Conservation (phyloP, 331 rosid genomes). For the Quercus tomentella region DNA sequence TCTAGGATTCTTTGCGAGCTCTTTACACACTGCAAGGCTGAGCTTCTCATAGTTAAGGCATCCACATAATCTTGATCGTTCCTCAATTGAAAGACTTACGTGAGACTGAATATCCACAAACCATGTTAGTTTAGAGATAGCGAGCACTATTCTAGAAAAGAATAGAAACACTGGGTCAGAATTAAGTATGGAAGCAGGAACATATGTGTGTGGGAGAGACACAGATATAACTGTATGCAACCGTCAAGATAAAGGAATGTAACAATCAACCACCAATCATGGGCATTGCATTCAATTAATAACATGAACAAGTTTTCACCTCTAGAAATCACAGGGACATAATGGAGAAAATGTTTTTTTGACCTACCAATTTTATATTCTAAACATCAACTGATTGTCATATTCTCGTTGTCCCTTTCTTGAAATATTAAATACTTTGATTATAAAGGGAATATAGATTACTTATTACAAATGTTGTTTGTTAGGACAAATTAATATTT, state of each 20-base stretch:
- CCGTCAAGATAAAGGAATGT: background rate
- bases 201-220: no score
- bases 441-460: no score
- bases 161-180: no score
- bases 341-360: background rate
- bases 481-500: background rate
- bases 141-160: no score
- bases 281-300: background rate
- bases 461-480: no score
- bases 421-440: background rate
- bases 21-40: constrained; percentile 65
- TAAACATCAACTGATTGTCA: background rate
- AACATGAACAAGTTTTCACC: background rate
- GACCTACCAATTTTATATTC: background rate
- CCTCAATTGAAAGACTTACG: constrained; percentile 47
- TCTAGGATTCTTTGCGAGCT: constrained; percentile 76
- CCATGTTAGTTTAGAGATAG: background rate
- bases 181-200: no score
- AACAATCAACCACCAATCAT: background rate
- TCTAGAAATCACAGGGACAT: background rate
- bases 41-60: constrained; percentile 68
- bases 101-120: constrained; percentile 50
- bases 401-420: background rate
- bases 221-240: no score
- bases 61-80: constrained; percentile 68